Conservation (phyloP, 164 flowering plant species). For the Cinnamomum chago region DNA sequence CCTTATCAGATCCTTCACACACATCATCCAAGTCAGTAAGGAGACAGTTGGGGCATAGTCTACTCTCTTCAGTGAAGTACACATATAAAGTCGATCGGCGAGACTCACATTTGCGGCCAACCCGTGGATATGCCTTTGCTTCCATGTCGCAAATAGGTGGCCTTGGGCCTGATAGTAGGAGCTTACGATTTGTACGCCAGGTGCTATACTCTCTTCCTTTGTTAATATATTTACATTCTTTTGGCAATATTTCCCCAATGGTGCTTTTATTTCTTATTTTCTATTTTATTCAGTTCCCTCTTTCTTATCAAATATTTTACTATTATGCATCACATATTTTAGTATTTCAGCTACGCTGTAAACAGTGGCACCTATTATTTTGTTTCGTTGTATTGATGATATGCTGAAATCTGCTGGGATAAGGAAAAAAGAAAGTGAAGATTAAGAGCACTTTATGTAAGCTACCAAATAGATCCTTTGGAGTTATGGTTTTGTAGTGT, state of each 20-base stretch:
- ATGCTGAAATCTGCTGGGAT: background rate
- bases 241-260: background rate
- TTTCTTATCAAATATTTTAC: background rate
- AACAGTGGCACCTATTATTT: background rate
- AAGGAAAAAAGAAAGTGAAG: background rate
- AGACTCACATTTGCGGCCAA: constrained; percentile 78
- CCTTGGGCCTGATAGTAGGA: constrained; percentile 69
- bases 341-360: background rate
- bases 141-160: constrained; percentile 78
- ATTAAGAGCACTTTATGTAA: too few relatives aligned
- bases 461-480: background rate
- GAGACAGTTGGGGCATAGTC: constrained; percentile 85
- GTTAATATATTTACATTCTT: background rate
- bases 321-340: background rate
- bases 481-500: background rate
- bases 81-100: constrained; percentile 70
- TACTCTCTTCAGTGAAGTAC: constrained; percentile 72
- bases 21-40: constrained; percentile 65
- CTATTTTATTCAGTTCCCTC: background rate
- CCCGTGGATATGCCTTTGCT: constrained; percentile 70
- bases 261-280: background rate
- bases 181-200: constrained; percentile 85
- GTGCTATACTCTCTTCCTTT: constrained; percentile 25
- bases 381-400: background rate
- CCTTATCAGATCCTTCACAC: constrained; percentile 81